A percentile compares a stretch with the other conserved stretches of the same genome.
Conservation (phyloP, 2,329 filamentous ascomycete genomes). For the Pseudopithomyces maydicus region DNA sequence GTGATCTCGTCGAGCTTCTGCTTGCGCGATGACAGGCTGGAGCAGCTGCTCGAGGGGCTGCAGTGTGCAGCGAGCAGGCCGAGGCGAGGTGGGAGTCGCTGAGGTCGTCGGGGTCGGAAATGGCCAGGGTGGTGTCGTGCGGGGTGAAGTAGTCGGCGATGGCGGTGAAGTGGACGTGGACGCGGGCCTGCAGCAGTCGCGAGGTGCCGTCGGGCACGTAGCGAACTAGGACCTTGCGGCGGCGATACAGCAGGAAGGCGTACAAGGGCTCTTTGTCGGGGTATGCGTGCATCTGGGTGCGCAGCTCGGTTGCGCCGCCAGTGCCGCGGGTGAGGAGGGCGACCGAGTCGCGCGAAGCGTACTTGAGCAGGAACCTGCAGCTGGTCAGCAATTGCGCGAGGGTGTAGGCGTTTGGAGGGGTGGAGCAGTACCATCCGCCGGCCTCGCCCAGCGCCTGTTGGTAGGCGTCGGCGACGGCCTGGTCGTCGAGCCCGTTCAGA, state of each 20-base stretch:
- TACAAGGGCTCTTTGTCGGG: conserved; percentile 87
- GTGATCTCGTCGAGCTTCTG: conserved; percentile 87
- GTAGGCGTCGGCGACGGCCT: conserved; percentile 81
- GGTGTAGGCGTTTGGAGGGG: conserved; percentile 6
- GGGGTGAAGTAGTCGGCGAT: conserved; percentile 74
- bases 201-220: conserved; percentile 92
- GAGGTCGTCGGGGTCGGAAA: conserved; percentile 75
- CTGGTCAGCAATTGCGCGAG: conserved; percentile 28
- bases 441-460: conserved; percentile 79
- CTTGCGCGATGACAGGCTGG: conserved; percentile 76
- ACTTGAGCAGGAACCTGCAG: conserved; percentile 89
- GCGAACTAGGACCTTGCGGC: conserved; percentile 89
- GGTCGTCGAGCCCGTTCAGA: conserved; percentile 89
- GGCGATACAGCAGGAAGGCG: conserved; percentile 86
- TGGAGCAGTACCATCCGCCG: conserved; percentile 82
- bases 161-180: conserved; percentile 71
- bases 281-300: conserved; percentile 76
- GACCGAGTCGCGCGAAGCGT: conserved; percentile 85
- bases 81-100: conserved; percentile 87
- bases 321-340: conserved; percentile 76
- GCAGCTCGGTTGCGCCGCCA: conserved; percentile 83
- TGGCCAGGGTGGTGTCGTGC: conserved; percentile 82
- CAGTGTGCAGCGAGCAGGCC: conserved; percentile 86
- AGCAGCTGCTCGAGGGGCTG: conserved; percentile 86
- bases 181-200: conserved; percentile 86